Evolutionary conservation across 2,329 filamentous ascomycete species (phyloP).

Genomic region (Niveomyces coronatus): DNA sequence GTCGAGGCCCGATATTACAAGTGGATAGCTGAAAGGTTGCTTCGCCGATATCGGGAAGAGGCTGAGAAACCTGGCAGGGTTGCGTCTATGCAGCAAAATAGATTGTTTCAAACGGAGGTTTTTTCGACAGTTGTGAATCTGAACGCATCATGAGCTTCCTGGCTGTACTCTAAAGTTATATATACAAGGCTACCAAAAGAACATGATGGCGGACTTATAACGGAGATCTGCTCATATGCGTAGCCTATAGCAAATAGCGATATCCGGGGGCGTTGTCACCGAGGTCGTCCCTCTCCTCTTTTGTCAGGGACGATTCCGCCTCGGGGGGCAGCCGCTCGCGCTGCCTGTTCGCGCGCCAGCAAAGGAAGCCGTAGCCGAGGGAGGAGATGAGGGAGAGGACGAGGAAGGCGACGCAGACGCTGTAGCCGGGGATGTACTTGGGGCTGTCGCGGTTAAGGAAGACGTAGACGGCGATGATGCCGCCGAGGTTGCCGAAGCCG

Average conservation of each 20-base stretch:
- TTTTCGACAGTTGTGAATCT: too few species aligned
- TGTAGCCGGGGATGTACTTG: slow-evolving; percentile 60
- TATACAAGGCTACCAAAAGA: too few species aligned
- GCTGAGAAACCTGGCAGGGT: too few species aligned
- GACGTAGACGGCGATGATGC: slow-evolving; percentile 65
- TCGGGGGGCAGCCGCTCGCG: slow-evolving; percentile 32
- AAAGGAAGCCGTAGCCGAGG: slow-evolving; percentile 47
- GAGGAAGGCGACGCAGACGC: slow-evolving; percentile 66
- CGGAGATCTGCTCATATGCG: neutral
- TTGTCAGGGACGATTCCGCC: slow-evolving; percentile 35
- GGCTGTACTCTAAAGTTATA: too few species aligned
- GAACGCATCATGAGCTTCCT: too few species aligned
- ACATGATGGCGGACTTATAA: too few species aligned
- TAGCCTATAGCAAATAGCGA: slow-evolving; percentile 41
- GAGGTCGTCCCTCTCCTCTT: slow-evolving; percentile 51
- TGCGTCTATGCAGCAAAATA: too few species aligned
- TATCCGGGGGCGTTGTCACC: slow-evolving; percentile 51
- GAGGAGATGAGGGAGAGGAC: slow-evolving; percentile 55
- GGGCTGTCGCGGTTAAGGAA: slow-evolving; percentile 60
- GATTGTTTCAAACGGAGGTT: too few species aligned
- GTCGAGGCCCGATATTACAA: too few species aligned
- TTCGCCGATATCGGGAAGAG: too few species aligned
- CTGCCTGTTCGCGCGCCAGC: slow-evolving; percentile 49
- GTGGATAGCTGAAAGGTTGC: too few species aligned
- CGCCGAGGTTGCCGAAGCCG: slow-evolving; percentile 69